Evolutionary conservation across 2,329 filamentous ascomycete species (phyloP), one percentile per base, ranked within the genome.

Genomic region (Phyllosticta capitalensis): DNA sequence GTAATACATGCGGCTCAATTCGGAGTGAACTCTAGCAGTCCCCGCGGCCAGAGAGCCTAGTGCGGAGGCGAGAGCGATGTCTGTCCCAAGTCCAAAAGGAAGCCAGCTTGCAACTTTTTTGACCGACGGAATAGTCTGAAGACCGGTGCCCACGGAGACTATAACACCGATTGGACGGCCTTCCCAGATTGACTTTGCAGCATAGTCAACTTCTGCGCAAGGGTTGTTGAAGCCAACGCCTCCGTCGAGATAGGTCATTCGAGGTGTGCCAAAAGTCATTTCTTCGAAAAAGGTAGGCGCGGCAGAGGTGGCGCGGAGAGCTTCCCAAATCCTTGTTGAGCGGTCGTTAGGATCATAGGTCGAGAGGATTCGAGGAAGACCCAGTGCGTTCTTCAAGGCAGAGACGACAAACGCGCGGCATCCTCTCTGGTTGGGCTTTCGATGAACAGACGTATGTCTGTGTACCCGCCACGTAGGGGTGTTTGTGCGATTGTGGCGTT

Each of bases 1-100:
- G 65, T 67, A 70, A 65, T 73, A 74, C 71, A 72, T 73, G 51
- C 72, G 68, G 58, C 72, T 69, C 70, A 74, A 71, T 59, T 74
- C 72, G 61, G 74, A 74, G 63, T 74, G 71, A 14, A 74, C 72
- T 3, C 72, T 65, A 2, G 71, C 68, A 1, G 72, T 74, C 58
- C 67, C 66, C 1, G 72, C 73, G 0, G 72, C 72, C 71, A 74
- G 74, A 9, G 67, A 66, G 1, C 69, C 70, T 5, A 74, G 67
- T 0, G 72, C 72, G 24, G 67, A 66, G 2, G 70, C 71, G 2
- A 74, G 65, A 0, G 70, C 67, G 17, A 74, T 71, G 55, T 74
- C 71, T 1, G 67, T 71, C 1, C 72, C 72, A 1, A 75, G 66
- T 4, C 72, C 72, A 51, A 75, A 74, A 1, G 72, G 72, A 2